Evolutionary conservation across 2,329 filamentous ascomycete species (phyloP).

Genomic region (Aspergillus candidus): DNA sequence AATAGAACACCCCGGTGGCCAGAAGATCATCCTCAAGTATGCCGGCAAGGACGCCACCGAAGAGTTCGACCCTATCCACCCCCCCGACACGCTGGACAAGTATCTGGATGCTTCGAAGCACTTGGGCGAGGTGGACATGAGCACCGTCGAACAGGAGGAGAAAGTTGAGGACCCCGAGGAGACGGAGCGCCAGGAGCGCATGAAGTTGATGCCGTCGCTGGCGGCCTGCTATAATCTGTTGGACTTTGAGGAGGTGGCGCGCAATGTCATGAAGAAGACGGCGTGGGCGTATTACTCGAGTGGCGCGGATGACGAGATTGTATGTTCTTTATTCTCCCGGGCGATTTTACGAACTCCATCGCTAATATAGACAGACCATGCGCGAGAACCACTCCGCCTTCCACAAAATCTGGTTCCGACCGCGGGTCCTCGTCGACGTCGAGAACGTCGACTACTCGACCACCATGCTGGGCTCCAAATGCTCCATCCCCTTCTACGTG

Average conservation of each 20-base stretch:
- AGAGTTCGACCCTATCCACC: slow-evolving; percentile 84
- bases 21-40: slow-evolving; percentile 94
- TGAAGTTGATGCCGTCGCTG: slow-evolving; percentile 68
- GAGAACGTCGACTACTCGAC: slow-evolving; percentile 80
- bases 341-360: slow-evolving; percentile 12
- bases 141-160: slow-evolving; percentile 62
- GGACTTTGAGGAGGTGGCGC: slow-evolving; percentile 93
- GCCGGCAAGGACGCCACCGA: slow-evolving; percentile 91
- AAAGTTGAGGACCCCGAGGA: slow-evolving; percentile 66
- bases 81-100: slow-evolving; percentile 76
- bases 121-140: slow-evolving; percentile 83
- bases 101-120: slow-evolving; percentile 83
- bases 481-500: slow-evolving; percentile 86
- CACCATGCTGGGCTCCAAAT: slow-evolving; percentile 86
- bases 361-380: slow-evolving; percentile 58
- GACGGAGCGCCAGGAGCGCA: slow-evolving; percentile 65
- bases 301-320: slow-evolving; percentile 83
- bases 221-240: slow-evolving; percentile 88
- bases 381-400: slow-evolving; percentile 93
- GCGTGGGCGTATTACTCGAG: slow-evolving; percentile 98
- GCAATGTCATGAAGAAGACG: slow-evolving; percentile 85
- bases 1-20: slow-evolving; percentile 76
- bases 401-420: slow-evolving; percentile 97
- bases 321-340: slow-evolving; percentile 29
- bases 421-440: slow-evolving; percentile 81